Evolutionary conservation across 257 asterid genomes (phyloP).

Genomic region (Hygrophila difformis): DNA sequence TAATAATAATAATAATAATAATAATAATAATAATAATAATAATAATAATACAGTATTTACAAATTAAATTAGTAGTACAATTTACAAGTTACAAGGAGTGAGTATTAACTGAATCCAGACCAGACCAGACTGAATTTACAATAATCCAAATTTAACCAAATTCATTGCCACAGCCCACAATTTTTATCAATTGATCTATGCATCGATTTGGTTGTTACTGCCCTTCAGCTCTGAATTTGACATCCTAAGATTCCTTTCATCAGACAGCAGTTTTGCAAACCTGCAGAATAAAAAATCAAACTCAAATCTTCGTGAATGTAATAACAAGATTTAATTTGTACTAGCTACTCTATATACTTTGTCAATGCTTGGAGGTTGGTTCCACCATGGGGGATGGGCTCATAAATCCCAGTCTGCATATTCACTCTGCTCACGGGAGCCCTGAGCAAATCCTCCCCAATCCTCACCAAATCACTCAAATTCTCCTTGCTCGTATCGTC

Average conservation of each 20-base stretch:
- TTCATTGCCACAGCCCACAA: no score
- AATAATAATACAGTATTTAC: no score
- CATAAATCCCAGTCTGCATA: not conserved
- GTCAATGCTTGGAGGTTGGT: not conserved
- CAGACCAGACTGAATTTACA: no score
- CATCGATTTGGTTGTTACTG: no score
- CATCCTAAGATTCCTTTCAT: not conserved
- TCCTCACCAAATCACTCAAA: not conserved
- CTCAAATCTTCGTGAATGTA: not conserved
- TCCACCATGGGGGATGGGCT: not conserved
- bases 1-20: no score
- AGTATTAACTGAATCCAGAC: no score
- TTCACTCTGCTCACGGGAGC: not conserved
- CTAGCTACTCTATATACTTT: no score
- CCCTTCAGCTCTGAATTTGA: not conserved
- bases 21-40: no score
- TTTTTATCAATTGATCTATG: no score
- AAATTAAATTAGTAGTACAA: no score
- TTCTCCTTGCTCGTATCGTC: not conserved
- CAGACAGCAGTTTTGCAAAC: conserved; percentile 2
- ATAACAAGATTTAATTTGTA: not conserved
- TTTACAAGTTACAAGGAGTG: no score
- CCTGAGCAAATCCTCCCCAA: not conserved
- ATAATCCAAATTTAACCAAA: no score
- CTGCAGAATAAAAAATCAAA: not conserved